A percentile compares a stretch with the other conserved stretches of the same genome.
These are phyloP conservation scores for Avicennia marina DNA, from an alignment of 257 asterid species.

Conservation along the genomic window DNA sequence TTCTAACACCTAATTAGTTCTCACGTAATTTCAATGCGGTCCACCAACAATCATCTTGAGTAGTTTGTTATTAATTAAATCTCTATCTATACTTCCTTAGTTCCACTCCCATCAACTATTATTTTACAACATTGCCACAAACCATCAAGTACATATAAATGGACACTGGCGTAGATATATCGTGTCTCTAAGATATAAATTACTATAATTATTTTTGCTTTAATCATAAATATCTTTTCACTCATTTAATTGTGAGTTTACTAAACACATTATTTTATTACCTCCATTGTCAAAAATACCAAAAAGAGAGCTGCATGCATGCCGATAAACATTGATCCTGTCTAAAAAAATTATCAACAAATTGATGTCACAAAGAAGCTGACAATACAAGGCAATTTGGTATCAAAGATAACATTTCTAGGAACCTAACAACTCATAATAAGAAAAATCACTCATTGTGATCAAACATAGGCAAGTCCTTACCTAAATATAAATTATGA, in stretches of 20 bases:
- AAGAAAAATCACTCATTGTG: too few relatives aligned
- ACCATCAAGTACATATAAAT: not conserved
- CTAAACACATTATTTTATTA: not conserved
- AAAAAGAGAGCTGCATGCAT: constrained; percentile 7
- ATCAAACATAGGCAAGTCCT: too few relatives aligned
- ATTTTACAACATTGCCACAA: too few relatives aligned
- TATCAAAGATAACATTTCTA: constrained; percentile 18
- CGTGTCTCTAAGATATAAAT: not conserved
- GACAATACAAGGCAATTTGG: constrained; percentile 14
- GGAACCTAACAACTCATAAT: too few relatives aligned
- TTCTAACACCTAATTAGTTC: not conserved
- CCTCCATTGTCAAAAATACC: not conserved
- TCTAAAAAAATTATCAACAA: constrained; percentile 9
- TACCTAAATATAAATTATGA: too few relatives aligned
- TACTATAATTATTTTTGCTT: too few relatives aligned
- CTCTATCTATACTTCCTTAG: not conserved
- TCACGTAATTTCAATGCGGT: not conserved
- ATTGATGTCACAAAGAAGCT: constrained; percentile 6
- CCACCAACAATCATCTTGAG: not conserved
- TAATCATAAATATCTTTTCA: too few relatives aligned
- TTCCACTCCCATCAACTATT: not conserved
- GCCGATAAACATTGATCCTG: constrained; percentile 19
- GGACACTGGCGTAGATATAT: not conserved
- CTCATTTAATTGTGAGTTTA: not conserved
- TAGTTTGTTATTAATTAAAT: not conserved